A percentile compares a stretch with the other conserved stretches of the same genome.
Evolutionary conservation across 2,329 filamentous ascomycete species (phyloP).

Genomic region (Albifimbria verrucaria): DNA sequence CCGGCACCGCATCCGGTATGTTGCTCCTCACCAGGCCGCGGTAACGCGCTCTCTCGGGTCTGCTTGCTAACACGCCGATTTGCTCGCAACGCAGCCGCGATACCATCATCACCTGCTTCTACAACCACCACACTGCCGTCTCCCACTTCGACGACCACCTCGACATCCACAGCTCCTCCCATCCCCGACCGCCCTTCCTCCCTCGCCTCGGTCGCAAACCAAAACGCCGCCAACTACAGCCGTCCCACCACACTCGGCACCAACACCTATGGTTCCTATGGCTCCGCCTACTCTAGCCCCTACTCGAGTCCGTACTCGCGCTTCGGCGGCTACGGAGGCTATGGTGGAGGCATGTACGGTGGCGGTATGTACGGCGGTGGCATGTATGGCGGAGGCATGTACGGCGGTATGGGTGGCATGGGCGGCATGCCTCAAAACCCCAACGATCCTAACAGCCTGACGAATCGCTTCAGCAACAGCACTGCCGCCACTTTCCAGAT

Average conservation of each 20-base stretch:
- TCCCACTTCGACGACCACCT: constrained; percentile 27
- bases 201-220: constrained; percentile 76
- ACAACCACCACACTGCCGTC: constrained; percentile 38
- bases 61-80: constrained; percentile 20
- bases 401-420: constrained; percentile 43
- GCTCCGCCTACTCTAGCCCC: constrained; percentile 34
- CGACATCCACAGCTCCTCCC: constrained; percentile 54
- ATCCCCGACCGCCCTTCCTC: constrained; percentile 79
- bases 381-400: constrained; percentile 40
- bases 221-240: constrained; percentile 82
- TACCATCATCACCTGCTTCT: constrained; percentile 32
- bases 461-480: constrained; percentile 91
- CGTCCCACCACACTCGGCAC: constrained; percentile 44
- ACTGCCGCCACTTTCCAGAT: constrained; percentile 97
- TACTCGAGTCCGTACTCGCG: constrained; percentile 41
- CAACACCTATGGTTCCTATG: constrained; percentile 46
- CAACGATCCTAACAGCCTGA: constrained; percentile 89
- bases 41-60: constrained; percentile 6
- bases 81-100: constrained; percentile 19
- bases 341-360: constrained; percentile 39
- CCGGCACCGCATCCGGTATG: constrained; percentile 46
- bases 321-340: constrained; percentile 44
- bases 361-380: constrained; percentile 35
- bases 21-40: constrained; percentile 12
- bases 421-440: constrained; percentile 40